phyloP scores from a whole-genome alignment of 163 green algal species.

The Trebouxiophyceae sp. region DNA sequence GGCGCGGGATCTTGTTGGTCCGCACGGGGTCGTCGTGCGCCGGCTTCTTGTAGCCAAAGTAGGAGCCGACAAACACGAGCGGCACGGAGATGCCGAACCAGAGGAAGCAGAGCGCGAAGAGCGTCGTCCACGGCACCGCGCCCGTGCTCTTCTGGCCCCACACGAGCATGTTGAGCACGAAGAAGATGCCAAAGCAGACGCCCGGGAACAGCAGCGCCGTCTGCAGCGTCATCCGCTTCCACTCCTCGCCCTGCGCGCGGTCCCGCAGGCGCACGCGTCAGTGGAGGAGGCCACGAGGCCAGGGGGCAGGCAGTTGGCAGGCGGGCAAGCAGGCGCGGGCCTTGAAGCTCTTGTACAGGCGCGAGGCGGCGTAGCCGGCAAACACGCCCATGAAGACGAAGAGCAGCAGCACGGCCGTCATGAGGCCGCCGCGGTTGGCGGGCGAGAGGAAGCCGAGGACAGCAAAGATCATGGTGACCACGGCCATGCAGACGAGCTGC shows the following conservation, averaged over 20 bases:
- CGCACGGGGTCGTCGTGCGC: constrained; percentile 85
- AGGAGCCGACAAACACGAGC: constrained; percentile 89
- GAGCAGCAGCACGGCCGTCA: constrained; percentile 89
- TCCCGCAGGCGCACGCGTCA: background rate
- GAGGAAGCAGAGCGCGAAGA: constrained; percentile 92
- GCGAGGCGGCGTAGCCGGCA: constrained; percentile 84
- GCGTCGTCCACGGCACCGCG: constrained; percentile 83
- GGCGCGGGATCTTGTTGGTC: constrained; percentile 92
- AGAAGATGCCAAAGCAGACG: constrained; percentile 78
- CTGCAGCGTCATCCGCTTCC: constrained; percentile 86
- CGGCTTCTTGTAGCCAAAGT: constrained; percentile 92
- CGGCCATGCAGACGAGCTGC: constrained; percentile 87
- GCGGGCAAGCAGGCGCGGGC: background rate
- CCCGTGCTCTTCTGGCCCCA: constrained; percentile 77
- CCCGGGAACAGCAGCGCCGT: constrained; percentile 92
- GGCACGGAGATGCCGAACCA: constrained; percentile 97
- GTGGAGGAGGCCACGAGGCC: background rate
- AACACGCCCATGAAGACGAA: constrained; percentile 98
- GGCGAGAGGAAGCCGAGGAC: constrained; percentile 95
- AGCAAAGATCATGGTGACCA: constrained; percentile 93
- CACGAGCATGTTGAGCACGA: constrained; percentile 84
- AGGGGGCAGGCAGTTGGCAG: background rate
- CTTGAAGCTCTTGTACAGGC: constrained; percentile 89
- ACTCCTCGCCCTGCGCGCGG: constrained; percentile 60
- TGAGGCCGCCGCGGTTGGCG: constrained; percentile 91